Base-by-base conservation (phyloP, 2,329 filamentous ascomycete species). In the Sarocladiaceae sp. region DNA sequence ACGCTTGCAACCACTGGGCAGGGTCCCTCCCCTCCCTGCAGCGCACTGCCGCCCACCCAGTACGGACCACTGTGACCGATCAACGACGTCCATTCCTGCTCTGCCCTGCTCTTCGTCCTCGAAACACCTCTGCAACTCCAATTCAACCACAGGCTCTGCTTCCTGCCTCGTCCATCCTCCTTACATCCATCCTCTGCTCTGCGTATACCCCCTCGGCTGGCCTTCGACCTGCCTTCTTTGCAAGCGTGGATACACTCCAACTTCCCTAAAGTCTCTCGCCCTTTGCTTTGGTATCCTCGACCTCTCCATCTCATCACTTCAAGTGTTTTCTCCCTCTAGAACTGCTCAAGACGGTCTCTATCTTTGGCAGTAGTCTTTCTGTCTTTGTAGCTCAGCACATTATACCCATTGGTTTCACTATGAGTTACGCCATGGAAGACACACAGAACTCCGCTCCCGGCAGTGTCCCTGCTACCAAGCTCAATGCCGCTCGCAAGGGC, bases 391-490 rank as follows among this genome's bases (percentile, higher is more conserved):
- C 24, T 3, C n/a, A 41, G 20, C 23, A 27, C n/a, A 29, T 12
- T 18, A 18, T 26, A 29, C 37, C 34, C 37, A 41, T 13, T 29
- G 10, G 23, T 15, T 16, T 41, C 23, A 46, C 45, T 47, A 68
- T 72, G 68, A 62, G 67, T 47, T 73, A 66, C 59, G 59, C 64
- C 48, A 70, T 65, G 63, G 70, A 68, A 51, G 58, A 86, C 55
- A 76, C 69, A 44, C 84, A 88, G 63, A 87, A 84, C 65, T 71
- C 82, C 45, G 77, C 77, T 19, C 80, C 80, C 23, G 79, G 80
- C 54, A 74, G 71, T 54, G 67, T 74, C 46, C 74, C 81, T 57
- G 73, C 78, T 46, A 70, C 76, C 47, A 85, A 86, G 68, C 69
- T 84, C 47, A 68, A 71, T 50, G 68, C 70, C 37, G 63, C 72